Percentiles rank a stretch among this genome's conserved stretches.
Conservation (phyloP, 1,284 basidiomycete species). For the Dichomitus squalens region DNA sequence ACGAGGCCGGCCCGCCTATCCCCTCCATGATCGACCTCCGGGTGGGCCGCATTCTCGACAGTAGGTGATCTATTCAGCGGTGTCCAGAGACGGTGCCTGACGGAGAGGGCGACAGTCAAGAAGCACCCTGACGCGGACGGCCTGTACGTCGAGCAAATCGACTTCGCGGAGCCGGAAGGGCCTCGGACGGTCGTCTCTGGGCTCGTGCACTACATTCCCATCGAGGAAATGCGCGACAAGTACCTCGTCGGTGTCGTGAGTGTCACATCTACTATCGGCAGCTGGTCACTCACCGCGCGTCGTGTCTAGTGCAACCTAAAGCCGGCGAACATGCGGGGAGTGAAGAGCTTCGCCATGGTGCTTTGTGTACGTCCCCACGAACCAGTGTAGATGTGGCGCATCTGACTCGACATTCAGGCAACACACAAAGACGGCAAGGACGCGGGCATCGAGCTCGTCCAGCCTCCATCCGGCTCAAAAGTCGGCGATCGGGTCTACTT, state of each 20-base stretch:
- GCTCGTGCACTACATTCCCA: conserved; percentile 92
- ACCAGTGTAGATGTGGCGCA: background rate
- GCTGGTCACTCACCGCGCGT: conserved; percentile 1
- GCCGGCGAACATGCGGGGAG: conserved; percentile 92
- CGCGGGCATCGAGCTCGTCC: conserved; percentile 87
- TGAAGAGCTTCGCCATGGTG: conserved; percentile 97
- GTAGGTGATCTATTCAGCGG: conserved; percentile 46
- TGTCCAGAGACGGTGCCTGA: background rate
- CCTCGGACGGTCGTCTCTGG: conserved; percentile 95
- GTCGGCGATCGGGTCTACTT: conserved; percentile 94
- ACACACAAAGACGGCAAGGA: conserved; percentile 89
- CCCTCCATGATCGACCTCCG: conserved; percentile 95
- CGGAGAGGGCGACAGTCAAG: conserved; percentile 56
- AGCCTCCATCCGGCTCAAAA: conserved; percentile 83
- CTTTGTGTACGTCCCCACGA: conserved; percentile 65
- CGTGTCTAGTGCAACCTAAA: conserved; percentile 85
- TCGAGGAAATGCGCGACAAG: conserved; percentile 89
- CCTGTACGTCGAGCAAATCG: conserved; percentile 94
- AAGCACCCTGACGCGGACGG: conserved; percentile 95
- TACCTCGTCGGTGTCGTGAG: conserved; percentile 85
- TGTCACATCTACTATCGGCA: conserved; percentile 12
- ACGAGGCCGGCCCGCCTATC: conserved; percentile 72
- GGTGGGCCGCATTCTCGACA: conserved; percentile 88
- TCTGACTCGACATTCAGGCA: conserved; percentile 53
- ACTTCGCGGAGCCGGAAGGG: conserved; percentile 91